Evolutionary conservation across 2,329 filamentous ascomycete genomes (phyloP), one percentile per base, ranked within the genome.

Genomic region (Sphaerulina vaccinii): DNA sequence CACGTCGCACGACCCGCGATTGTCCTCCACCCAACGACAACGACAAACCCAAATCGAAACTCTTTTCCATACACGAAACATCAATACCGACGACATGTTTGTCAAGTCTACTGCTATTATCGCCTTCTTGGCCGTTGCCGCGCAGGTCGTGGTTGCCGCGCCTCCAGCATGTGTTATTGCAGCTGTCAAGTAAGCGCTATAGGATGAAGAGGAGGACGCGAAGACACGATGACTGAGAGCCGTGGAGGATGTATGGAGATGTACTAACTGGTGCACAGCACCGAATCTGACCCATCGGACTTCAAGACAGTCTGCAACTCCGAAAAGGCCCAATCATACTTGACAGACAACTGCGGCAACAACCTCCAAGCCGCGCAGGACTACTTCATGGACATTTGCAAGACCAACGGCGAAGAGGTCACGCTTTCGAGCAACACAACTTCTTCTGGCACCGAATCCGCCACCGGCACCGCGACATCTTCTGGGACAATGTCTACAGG

Each of bases 101-200:
- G 69, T 73, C 65, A 75, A 75, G 64, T 69, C 71, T 33, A 65
- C 71, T 55, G 54, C 75, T 50, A 50, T 73, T 51, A 56, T 77
- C 49, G 71, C 74, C 52, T 60, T 78, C 51, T 65, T 78, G 61
- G 72, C 74, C 32, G 64, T 76, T 51, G 68, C 69, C 62, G 71
- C 72, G 57, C 65, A 73, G 49, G 65, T 73, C 52, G 70, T 69
- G 52, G 68, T 70, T 51, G 68, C 71, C n/a, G 61, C 70, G 22
- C 73, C 77, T 39, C 76, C 77, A 22, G 75, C 74, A 48, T 81
- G 78, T 65, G 68, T 81, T 39, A 68, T 80, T 38, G 70, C 68
- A 36, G 76, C 74, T 32, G 70, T 80, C 58, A 77, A 77, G 76
- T 79, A 72, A 57, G 73, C 38, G 15, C 18, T 3, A 16, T 22